These are phyloP conservation scores for Candida saitoana DNA, from an alignment of 805 yeast species.

Conservation along the genomic window DNA sequence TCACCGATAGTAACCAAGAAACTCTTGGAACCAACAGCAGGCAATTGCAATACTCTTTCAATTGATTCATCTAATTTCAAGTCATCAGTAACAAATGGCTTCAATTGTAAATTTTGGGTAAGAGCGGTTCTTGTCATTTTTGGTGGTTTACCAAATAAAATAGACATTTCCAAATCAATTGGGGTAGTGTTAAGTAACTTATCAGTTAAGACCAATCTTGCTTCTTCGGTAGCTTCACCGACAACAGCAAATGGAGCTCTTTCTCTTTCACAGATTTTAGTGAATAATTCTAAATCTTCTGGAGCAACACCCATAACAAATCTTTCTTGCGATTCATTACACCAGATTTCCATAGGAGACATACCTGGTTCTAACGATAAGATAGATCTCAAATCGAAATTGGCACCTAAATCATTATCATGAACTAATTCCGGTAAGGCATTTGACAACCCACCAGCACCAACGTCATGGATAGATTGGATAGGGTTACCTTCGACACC, in stretches of 20 bases:
- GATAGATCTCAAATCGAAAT: constrained; percentile 84
- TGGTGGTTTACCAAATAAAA: constrained; percentile 95
- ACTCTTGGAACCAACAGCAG: constrained; percentile 91
- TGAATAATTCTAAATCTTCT: constrained; percentile 66
- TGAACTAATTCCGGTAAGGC: constrained; percentile 97
- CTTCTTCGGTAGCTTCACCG: constrained; percentile 87
- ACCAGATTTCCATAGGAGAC: constrained; percentile 99
- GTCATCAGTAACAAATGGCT: constrained; percentile 29
- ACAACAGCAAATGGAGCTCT: constrained; percentile 95
- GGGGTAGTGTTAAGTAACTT: constrained; percentile 75
- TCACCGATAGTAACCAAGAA: constrained; percentile 98
- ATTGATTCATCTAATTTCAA: constrained; percentile 58
- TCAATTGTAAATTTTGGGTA: constrained; percentile 56
- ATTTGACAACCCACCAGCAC: constrained; percentile 98
- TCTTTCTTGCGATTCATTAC: constrained; percentile 98
- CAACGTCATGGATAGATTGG: constrained; percentile 96
- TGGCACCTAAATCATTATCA: constrained; percentile 94
- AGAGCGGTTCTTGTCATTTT: constrained; percentile 77
- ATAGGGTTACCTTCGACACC: constrained; percentile 69
- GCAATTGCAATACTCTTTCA: constrained; percentile 78
- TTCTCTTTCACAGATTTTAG: constrained; percentile 84
- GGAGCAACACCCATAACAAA: constrained; percentile 91
- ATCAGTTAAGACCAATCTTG: constrained; percentile 78
- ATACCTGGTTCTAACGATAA: constrained; percentile 92
- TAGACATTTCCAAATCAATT: constrained; percentile 92